Evolutionary conservation across 805 yeast genomes (phyloP), one percentile per base, ranked within the genome.

Genomic region (Wickerhamiella galacta): DNA sequence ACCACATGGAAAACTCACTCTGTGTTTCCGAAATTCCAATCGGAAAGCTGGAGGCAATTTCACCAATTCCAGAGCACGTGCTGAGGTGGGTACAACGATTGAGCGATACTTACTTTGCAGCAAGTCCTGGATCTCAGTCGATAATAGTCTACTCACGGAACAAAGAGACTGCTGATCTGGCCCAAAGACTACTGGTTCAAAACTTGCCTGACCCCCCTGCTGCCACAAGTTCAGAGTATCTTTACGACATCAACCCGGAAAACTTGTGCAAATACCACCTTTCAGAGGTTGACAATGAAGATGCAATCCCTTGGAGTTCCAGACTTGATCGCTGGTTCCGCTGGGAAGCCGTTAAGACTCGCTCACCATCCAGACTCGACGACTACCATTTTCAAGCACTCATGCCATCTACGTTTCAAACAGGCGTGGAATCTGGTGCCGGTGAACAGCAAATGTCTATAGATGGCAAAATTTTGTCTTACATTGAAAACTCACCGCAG

Each of bases 21-120:
- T 39, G 42, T 19, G 43, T 46, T 8, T 54, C 52, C 20, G 49
- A 41, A n/a, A 31, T 64, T 4, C 58, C 62, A 39, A 43, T 64
- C 32, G 18, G 39, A 0, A 33, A 33, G n/a, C 21, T 42, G 10
- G 41, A 38, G 3, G 27, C 27, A 12, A 25, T 39, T 8, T 30
- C 24, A 4, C 29, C 37, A 9, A 31, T 45, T 15, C 19, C 34
- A 19, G 20, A 38, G 3, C 37, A 40, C 3, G 42, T 46, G 7
- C 29, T 51, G 10, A 30, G 37, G 6, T 36, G 41, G 6, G 44
- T 53, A 16, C 57, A 52, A 37, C 39, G 41, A 21, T 42, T 52
- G 10, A 44, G 53, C 2, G 44, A 50, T 30, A 44, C 53, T 0
- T 52, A 39, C 32, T 40, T 53, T 21, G 38, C 37, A 26, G n/a